Conservation (phyloP, 2,329 filamentous ascomycete species). For the Harringtonia aguacate region DNA sequence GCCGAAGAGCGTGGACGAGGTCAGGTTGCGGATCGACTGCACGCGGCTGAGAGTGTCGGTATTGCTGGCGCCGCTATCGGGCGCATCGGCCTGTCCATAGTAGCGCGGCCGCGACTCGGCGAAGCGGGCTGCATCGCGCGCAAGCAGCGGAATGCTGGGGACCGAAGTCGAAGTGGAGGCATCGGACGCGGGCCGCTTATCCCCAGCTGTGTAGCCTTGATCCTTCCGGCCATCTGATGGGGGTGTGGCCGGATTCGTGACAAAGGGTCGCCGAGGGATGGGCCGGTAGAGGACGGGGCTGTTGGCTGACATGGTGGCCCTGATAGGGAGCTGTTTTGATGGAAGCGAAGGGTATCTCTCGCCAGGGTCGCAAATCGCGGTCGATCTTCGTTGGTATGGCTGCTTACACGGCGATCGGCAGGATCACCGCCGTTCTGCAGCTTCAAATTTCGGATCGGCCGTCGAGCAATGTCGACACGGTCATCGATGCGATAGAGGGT, state of each 20-base stretch:
- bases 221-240: conserved; percentile 23
- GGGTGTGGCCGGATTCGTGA: conserved; percentile 39
- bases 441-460: too few relatives aligned
- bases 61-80: conserved; percentile 9
- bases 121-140: background rate
- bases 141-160: too few relatives aligned
- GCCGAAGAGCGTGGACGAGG: conserved; percentile 77
- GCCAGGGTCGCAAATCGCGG: too few relatives aligned
- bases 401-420: too few relatives aligned
- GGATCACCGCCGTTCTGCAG: too few relatives aligned
- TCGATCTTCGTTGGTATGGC: too few relatives aligned
- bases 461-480: too few relatives aligned
- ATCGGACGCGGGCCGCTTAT: too few relatives aligned
- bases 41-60: conserved; percentile 48
- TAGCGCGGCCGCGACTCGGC: conserved; percentile 6
- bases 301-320: conserved; percentile 7
- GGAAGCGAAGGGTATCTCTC: background rate
- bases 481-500: too few relatives aligned
- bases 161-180: too few relatives aligned
- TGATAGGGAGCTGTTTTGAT: background rate
- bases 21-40: conserved; percentile 75
- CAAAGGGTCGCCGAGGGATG: conserved; percentile 61
- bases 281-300: conserved; percentile 51
- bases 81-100: conserved; percentile 14
- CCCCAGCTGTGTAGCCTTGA: conserved; percentile 11